Conservation (phyloP, 495 filamentous ascomycete species). For the Massariosphaeria phaeospora region DNA sequence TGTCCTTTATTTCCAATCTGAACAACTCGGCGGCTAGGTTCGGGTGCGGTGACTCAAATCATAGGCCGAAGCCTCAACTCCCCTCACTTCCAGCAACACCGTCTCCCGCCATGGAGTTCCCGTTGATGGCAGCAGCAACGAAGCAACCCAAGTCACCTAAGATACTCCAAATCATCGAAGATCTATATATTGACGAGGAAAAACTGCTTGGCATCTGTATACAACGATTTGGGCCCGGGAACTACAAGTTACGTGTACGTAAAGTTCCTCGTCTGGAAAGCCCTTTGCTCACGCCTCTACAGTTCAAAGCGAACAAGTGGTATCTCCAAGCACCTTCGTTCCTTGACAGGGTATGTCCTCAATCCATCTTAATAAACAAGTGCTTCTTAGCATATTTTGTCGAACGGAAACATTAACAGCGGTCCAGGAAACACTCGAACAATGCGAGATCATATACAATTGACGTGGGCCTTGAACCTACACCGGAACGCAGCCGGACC, state of each 20-base stretch:
- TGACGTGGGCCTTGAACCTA: neutral
- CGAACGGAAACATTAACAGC: no score
- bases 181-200: constrained; percentile 11
- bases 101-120: neutral
- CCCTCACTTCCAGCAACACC: neutral
- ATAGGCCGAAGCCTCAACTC: neutral
- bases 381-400: no score
- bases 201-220: constrained; percentile 5
- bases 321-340: constrained; percentile 1
- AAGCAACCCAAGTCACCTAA: neutral
- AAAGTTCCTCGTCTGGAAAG: neutral
- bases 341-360: constrained; percentile 6
- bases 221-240: constrained; percentile 1
- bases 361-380: no score
- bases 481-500: no score
- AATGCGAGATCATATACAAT: neutral
- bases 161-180: constrained; percentile 13
- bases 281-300: neutral
- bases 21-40: neutral
- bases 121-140: no score
- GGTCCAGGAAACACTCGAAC: constrained; percentile 1
- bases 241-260: neutral
- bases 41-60: neutral
- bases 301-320: constrained; percentile 7
- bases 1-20: no score